These are phyloP conservation scores for Diaporthe amygdali DNA, from an alignment of 2,329 filamentous ascomycete genomes.

Conservation along the genomic window DNA sequence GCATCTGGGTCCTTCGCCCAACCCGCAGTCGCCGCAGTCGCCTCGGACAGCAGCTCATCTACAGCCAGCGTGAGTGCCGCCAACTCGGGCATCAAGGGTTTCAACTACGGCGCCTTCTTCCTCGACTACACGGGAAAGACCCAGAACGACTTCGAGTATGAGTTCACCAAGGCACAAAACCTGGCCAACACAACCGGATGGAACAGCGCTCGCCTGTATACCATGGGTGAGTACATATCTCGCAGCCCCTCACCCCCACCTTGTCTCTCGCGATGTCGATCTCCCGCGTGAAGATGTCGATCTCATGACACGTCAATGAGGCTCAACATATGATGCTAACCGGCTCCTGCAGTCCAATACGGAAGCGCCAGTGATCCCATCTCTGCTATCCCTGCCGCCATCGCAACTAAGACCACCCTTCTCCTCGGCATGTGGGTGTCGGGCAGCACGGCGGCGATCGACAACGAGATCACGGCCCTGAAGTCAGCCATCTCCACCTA, in stretches of 20 bases:
- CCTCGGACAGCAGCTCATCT: conserved; percentile 16
- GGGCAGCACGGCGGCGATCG: conserved; percentile 61
- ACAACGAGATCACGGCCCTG: conserved; percentile 65
- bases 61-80: not conserved
- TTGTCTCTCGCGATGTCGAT: not conserved
- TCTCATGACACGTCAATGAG: not conserved
- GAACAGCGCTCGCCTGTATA: conserved; percentile 76
- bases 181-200: conserved; percentile 70
- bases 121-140: conserved; percentile 63
- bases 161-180: conserved; percentile 70
- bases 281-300: not conserved
- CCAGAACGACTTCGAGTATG: conserved; percentile 70
- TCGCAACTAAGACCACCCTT: conserved; percentile 61
- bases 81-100: conserved; percentile 59
- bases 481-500: conserved; percentile 59
- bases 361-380: conserved; percentile 75
- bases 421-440: conserved; percentile 71
- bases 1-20: conserved; percentile 17
- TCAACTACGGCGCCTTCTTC: conserved; percentile 75
- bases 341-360: conserved; percentile 51
- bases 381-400: conserved; percentile 77
- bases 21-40: conserved; percentile 1
- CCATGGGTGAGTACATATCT: conserved; percentile 51
- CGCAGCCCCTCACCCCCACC: not conserved
- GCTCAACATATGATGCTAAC: not conserved